Evolutionary conservation across 768 basidiomycete species (phyloP).

Genomic region (Hirschioporus abietinus): DNA sequence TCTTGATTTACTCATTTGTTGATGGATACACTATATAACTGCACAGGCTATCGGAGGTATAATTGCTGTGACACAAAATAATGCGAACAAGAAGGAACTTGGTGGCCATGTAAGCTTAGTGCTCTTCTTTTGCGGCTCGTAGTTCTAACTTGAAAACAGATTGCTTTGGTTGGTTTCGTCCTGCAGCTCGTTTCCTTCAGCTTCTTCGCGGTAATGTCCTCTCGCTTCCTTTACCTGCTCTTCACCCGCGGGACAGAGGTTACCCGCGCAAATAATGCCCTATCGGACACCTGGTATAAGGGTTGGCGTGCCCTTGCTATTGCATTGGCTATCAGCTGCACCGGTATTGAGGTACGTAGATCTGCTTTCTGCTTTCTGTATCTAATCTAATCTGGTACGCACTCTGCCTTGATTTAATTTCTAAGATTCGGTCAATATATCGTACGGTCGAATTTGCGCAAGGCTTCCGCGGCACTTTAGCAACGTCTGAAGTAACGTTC

Average conservation of each 20-base stretch:
- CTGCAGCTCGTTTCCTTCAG: conserved; percentile 23
- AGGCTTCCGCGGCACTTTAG: conserved; percentile 4
- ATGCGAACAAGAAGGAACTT: background rate
- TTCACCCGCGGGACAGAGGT: conserved; percentile 30
- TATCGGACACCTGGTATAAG: conserved; percentile 39
- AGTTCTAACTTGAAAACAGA: background rate
- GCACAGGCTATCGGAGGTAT: background rate
- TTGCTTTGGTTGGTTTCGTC: conserved; percentile 23
- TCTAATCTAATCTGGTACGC: too few species aligned
- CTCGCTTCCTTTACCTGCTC: conserved; percentile 21
- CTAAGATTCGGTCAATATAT: conserved; percentile 27
- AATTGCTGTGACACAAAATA: background rate
- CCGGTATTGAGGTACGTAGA: conserved; percentile 57
- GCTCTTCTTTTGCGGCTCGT: background rate
- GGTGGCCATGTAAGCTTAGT: background rate
- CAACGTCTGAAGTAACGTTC: conserved; percentile 25
- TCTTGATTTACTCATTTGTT: background rate
- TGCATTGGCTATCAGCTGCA: conserved; percentile 48
- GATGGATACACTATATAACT: background rate
- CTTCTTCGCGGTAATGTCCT: conserved; percentile 17
- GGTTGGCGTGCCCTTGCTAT: conserved; percentile 57
- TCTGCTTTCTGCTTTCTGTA: background rate
- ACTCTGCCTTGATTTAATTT: background rate
- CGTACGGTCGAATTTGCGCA: conserved; percentile 23
- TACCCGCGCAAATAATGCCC: conserved; percentile 37